Percentiles rank a stretch among this genome's conserved stretches.
These are phyloP conservation scores for Talaromyces sp. DNA, from an alignment of 2,329 filamentous ascomycete genomes.

Conservation along the genomic window DNA sequence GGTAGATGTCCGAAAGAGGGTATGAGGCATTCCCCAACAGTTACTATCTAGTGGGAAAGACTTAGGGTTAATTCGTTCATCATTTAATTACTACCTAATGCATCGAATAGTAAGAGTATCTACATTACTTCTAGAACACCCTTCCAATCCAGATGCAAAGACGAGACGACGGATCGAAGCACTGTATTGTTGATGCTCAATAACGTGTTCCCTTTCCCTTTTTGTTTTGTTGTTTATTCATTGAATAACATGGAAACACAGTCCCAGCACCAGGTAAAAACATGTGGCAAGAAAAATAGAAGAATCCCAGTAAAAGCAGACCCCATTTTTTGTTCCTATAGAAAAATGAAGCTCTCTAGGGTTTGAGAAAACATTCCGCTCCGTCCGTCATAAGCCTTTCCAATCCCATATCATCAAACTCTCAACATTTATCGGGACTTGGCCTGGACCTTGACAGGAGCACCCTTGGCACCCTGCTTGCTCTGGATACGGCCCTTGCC, in stretches of 20 bases:
- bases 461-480: conserved; percentile 97
- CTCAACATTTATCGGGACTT: conserved; percentile 69
- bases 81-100: neutral
- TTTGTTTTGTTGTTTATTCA: conserved; percentile 16
- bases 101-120: neutral
- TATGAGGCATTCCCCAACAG: too few relatives aligned
- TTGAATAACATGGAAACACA: conserved; percentile 18
- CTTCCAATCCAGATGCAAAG: neutral
- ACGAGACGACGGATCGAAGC: conserved; percentile 7
- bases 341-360: conserved; percentile 24
- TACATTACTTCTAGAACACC: neutral
- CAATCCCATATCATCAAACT: neutral
- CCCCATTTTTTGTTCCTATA: conserved; percentile 12
- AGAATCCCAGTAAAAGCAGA: conserved; percentile 12
- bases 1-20: too few relatives aligned
- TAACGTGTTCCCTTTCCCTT: conserved; percentile 4
- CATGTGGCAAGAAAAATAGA: conserved; percentile 14
- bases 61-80: neutral
- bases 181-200: conserved; percentile 7
- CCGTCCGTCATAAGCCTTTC: conserved; percentile 18
- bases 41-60: too few relatives aligned
- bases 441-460: conserved; percentile 77
- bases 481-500: conserved; percentile 80
- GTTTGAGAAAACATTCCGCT: conserved; percentile 21
- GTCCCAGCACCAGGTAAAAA: conserved; percentile 19